These are phyloP conservation scores for Anisodus acutangulus DNA, from an alignment of 257 asterid genomes.

Conservation along the genomic window DNA sequence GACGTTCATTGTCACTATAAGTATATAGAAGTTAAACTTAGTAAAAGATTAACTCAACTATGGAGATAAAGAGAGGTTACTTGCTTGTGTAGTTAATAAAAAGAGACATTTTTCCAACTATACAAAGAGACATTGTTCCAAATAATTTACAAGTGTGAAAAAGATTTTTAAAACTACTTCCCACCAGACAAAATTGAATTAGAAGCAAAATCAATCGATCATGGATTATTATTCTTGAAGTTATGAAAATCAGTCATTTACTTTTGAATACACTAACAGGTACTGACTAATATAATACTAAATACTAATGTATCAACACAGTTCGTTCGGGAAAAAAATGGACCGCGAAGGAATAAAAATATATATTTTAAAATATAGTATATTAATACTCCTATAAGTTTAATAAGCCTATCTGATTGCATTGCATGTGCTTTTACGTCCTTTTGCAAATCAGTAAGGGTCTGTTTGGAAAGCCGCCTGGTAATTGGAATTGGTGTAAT, in stretches of 20 bases:
- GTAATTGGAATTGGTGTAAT: too few relatives aligned
- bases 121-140: conserved; percentile 10
- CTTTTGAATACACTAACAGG: neutral
- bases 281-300: too few relatives aligned
- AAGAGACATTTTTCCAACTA: conserved; percentile 5
- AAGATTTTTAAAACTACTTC: neutral
- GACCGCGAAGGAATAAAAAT: neutral
- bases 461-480: too few relatives aligned
- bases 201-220: conserved; percentile 24
- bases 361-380: too few relatives aligned
- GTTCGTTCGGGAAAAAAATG: neutral
- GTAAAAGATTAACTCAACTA: neutral
- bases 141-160: neutral
- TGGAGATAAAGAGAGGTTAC: neutral
- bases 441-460: too few relatives aligned
- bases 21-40: neutral
- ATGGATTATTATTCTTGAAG: neutral
- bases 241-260: neutral
- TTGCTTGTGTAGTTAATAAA: neutral
- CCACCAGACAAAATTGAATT: neutral
- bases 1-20: neutral
- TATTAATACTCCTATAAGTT: too few relatives aligned
- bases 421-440: neutral
- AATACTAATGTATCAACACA: neutral
- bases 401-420: neutral